A percentile compares a stretch with the other conserved stretches of the same genome.
Conservation (phyloP, 495 filamentous ascomycete genomes). For the Lindgomyces ingoldianus region DNA sequence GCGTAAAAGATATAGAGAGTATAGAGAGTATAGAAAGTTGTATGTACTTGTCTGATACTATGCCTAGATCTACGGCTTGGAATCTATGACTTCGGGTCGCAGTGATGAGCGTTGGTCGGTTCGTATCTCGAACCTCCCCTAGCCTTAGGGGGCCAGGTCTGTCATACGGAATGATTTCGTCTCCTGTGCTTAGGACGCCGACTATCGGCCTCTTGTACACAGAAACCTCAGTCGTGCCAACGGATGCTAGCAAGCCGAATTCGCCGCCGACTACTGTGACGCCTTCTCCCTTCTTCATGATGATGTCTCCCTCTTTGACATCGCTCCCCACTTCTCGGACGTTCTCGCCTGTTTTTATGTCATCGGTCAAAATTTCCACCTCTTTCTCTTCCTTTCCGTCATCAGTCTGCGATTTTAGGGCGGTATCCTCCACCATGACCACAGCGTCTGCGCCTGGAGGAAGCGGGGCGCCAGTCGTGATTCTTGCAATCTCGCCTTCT, state of each 20-base stretch:
- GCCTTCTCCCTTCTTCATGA: conserved; percentile 73
- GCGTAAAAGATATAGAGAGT: conserved; percentile 6
- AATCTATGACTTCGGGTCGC: conserved; percentile 76
- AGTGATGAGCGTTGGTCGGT: conserved; percentile 80
- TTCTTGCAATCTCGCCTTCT: conserved; percentile 76
- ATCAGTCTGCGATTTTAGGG: conserved; percentile 67
- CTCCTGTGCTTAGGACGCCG: conserved; percentile 90
- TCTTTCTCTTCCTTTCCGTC: conserved; percentile 83
- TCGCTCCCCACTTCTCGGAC: conserved; percentile 91
- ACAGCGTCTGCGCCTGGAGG: conserved; percentile 87
- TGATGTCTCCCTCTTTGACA: conserved; percentile 63
- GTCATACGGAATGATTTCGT: conserved; percentile 84
- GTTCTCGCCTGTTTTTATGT: conserved; percentile 79
- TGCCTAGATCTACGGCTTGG: conserved; percentile 80
- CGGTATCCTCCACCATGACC: conserved; percentile 96
- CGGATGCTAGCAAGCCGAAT: conserved; percentile 82
- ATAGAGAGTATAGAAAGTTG: not conserved
- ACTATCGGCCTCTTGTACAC: conserved; percentile 77
- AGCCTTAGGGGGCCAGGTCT: conserved; percentile 61
- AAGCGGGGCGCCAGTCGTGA: conserved; percentile 91
- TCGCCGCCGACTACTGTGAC: conserved; percentile 87
- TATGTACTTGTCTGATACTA: conserved; percentile 78
- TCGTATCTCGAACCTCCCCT: conserved; percentile 91
- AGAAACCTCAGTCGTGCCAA: conserved; percentile 71
- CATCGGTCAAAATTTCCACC: conserved; percentile 77